A percentile compares a stretch with the other conserved stretches of the same genome.
phyloP scores from a whole-genome alignment of 2,329 filamentous ascomycete genomes.

The Beauveria sp. region DNA sequence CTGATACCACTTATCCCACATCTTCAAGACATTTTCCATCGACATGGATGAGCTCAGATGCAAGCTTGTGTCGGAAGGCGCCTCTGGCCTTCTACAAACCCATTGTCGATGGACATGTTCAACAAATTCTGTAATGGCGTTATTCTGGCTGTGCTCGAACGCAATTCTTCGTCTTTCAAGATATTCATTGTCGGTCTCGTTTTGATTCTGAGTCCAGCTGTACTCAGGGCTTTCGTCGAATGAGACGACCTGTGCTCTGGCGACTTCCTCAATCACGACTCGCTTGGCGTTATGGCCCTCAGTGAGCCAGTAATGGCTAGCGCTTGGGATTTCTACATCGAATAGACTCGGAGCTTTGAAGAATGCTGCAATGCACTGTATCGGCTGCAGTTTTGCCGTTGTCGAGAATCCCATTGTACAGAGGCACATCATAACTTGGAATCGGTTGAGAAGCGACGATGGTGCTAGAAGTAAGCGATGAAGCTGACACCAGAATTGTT shows the following conservation, averaged over 20 bases:
- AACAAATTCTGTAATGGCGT: not conserved
- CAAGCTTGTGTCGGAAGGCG: not conserved
- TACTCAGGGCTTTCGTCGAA: not conserved
- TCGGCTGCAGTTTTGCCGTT: not conserved
- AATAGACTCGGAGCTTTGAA: not conserved
- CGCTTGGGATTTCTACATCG: not conserved
- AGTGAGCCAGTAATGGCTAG: not conserved
- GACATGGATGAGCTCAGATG: not conserved
- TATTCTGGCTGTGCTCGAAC: not conserved
- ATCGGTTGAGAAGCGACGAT: not conserved
- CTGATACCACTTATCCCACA: not conserved
- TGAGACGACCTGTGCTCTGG: not conserved
- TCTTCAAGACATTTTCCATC: not conserved
- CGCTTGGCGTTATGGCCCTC: not conserved
- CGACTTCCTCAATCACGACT: not conserved
- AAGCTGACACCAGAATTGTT: not conserved
- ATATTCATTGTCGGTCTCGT: not conserved
- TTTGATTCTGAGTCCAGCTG: too few relatives aligned
- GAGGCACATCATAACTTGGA: constrained; percentile 1
- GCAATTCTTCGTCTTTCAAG: not conserved
- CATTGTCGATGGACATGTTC: not conserved
- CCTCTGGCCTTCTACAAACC: not conserved
- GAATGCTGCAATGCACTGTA: not conserved
- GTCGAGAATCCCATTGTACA: not conserved
- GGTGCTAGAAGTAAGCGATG: not conserved